Evolutionary conservation across 371 early-diverging fungal species (phyloP), one percentile per base, ranked within the genome.

Genomic region (Mucor irregularis): DNA sequence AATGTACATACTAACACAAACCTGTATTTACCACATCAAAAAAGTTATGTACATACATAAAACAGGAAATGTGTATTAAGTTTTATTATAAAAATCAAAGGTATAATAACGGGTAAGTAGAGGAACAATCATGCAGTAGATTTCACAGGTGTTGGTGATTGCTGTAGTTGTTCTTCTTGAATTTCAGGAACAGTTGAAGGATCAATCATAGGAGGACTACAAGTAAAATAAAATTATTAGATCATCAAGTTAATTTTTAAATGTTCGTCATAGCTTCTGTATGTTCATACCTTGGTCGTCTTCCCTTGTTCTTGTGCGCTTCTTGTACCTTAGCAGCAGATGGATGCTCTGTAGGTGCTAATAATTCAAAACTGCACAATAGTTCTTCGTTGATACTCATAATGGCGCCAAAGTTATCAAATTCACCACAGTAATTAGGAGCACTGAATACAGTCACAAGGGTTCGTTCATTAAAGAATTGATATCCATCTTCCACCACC

Each of bases 351-450:
- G 61, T 62, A 0, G 78, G 78, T 21, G 78, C 70, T 13, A 78
- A 54, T 25, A 78, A 49, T 44, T 92, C 89, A 78, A 95, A 94
- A 24, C 90, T 90, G 73, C 99, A 99, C 53, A 96, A 76, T 33
- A 97, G 75, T 31, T 95, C 91, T 62, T 95, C 92, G 65, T 91
- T 94, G 38, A 99, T 94, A 39, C 90, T 86, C 98, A 99, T 97
- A 64, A 98, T 94, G 0, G 95, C 98, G 8, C 96, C 96, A 67
- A 85, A 89, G 50, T 99, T 99, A 68, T 97, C 97, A 80, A 98
- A 99, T 70, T 98, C 99, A 34, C 99, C 99, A 68, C 99, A 99
- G 71, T 99, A 99, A 76, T 99, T 99, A 35, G 99, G 99, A 5
- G 99, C 99, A 16, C 92, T 92, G 67, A 98, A 99, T n/a, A 99